phyloP scores from a whole-genome alignment of 306 rosid species.

The Malus fusca region DNA sequence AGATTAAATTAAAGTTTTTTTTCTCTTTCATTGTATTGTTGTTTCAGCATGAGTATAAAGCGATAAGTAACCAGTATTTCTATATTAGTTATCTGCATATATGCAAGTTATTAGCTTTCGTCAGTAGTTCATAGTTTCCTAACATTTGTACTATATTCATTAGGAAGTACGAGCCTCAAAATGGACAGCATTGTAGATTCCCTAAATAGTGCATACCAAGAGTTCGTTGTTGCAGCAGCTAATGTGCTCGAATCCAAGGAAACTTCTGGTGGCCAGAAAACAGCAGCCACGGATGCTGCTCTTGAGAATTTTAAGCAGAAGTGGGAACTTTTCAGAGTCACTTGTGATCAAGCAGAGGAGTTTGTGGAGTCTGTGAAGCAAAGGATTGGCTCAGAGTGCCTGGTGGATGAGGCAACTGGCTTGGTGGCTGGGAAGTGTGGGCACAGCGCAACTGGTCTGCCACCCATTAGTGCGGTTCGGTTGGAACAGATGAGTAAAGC shows the following conservation, averaged over 20 bases:
- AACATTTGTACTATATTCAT: neutral
- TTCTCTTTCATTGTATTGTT: neutral
- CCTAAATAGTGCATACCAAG: constrained; percentile 56
- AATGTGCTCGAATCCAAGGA: constrained; percentile 59
- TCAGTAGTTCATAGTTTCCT: neutral
- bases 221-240: constrained; percentile 62
- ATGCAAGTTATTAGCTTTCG: neutral
- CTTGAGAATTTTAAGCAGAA: constrained; percentile 67
- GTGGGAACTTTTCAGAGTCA: constrained; percentile 71
- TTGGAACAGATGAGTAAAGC: constrained; percentile 85
- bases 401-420: constrained; percentile 82
- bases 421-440: constrained; percentile 47
- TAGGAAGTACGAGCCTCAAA: neutral
- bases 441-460: constrained; percentile 41
- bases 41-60: neutral
- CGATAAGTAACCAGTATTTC: neutral
- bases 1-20: neutral
- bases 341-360: constrained; percentile 79
- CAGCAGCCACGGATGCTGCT: constrained; percentile 51
- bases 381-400: constrained; percentile 75
- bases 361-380: constrained; percentile 80
- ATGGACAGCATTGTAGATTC: constrained; percentile 73
- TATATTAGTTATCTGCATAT: neutral
- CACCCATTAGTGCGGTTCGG: constrained; percentile 65
- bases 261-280: constrained; percentile 37